phyloP scores from a whole-genome alignment of 2,329 filamentous ascomycete species.

The Trichophyton benhamiae region DNA sequence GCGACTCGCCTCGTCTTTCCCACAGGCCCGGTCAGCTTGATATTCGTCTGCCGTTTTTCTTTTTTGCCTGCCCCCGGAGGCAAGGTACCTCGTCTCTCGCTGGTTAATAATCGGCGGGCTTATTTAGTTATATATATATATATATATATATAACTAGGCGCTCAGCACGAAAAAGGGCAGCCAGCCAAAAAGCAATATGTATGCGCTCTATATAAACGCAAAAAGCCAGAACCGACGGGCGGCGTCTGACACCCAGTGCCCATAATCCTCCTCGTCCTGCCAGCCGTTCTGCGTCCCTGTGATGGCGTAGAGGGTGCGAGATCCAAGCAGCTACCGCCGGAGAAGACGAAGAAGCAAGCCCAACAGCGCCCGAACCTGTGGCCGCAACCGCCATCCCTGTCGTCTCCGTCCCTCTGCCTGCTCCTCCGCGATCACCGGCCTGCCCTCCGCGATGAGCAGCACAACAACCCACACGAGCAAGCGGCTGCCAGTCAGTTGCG shows the following conservation, averaged over 20 bases:
- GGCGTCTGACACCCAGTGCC: not conserved
- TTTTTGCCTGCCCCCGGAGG: not conserved
- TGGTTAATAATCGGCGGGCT: not conserved
- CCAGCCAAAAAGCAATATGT: too few relatives aligned
- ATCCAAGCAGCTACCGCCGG: not conserved
- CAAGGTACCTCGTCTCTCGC: not conserved
- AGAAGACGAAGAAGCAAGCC: not conserved
- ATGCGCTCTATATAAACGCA: not conserved
- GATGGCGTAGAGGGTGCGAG: not conserved
- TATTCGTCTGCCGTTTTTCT: not conserved
- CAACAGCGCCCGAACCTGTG: too few relatives aligned
- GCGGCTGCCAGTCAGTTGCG: slow-evolving; percentile 30
- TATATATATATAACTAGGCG: not conserved
- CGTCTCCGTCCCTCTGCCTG: not conserved
- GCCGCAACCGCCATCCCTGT: too few relatives aligned
- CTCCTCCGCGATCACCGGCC: not conserved
- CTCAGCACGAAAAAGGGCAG: too few relatives aligned
- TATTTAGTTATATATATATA: not conserved
- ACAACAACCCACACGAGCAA: slow-evolving; percentile 22
- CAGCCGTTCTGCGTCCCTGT: not conserved
- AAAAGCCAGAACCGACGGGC: not conserved
- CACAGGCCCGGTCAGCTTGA: not conserved
- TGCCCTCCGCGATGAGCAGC: slow-evolving; percentile 7
- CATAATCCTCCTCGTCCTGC: not conserved
- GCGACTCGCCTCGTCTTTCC: not conserved